Base-by-base conservation (phyloP, 2,329 filamentous ascomycete species). In the Aureobasidium sp. region DNA sequence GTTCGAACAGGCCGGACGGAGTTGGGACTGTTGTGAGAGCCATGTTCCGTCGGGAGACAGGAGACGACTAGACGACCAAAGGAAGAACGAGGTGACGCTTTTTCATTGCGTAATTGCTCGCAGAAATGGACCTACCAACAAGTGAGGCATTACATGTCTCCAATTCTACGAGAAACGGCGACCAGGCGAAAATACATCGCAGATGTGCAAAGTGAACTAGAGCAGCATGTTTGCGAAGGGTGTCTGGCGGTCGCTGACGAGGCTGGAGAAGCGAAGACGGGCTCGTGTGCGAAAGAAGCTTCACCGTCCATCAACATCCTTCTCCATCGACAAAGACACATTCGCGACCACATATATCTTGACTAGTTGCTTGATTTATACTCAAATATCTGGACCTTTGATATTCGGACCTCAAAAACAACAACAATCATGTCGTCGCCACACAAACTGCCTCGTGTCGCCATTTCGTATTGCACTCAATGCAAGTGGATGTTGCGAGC, bases 391-490 rank as follows among this genome's bases (percentile, higher is more conserved):
- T 34, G 5, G 44, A 41, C 14, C 31, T 53, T 15, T 34, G 5
- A 2, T 6, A 9, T n/a, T 20, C 9, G 17, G 1, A 27, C 27
- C 6, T 20, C 5, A 39, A 27, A 20, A 5, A 41, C 12, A 29
- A 2, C 53, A 11, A 31, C 34, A 20, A 37, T 15, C 31, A 52
- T 52, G 49, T 17, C 49, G 20, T 39, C 49, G 49, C 55, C 42
- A 25, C 45, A 48, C 31, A 59, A 59, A 3, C 45, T 89, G 12
- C 91, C 91, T 3, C 85, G 91, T 49, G 82, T 97, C 59, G 87
- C 87, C n/a, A 96, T 97, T 70, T 85, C 88, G 67, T 97, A 90
- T 77, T 97, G 92, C 78, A 96, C 90, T 0, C 91, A 96, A 77
- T 97, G 91, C 66, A 66, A 65, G 56, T 73, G 71, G 70, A 69